Evolutionary conservation across 192 early-diverging fungal genomes (phyloP).

Genomic region (Gonapodya prolifera): DNA sequence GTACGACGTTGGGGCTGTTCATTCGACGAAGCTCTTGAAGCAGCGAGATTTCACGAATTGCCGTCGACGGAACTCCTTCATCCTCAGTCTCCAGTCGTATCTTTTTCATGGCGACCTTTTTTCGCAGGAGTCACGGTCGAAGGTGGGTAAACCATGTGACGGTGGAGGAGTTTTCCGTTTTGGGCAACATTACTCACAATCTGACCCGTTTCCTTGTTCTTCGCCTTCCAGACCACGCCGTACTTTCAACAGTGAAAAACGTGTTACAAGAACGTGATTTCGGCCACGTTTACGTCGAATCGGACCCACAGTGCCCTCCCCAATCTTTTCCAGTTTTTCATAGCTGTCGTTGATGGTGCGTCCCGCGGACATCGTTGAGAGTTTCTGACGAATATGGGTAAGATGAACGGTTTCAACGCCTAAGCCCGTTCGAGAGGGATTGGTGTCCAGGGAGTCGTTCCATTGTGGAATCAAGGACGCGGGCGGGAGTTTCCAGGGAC

Average conservation of each 20-base stretch:
- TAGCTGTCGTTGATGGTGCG: not conserved
- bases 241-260: no score
- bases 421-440: no score
- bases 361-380: no score
- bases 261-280: no score
- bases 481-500: no score
- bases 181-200: no score
- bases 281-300: no score
- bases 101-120: slow-evolving; percentile 53
- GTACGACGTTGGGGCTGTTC: slow-evolving; percentile 76
- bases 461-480: no score
- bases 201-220: slow-evolving; percentile 30
- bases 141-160: not conserved
- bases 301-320: slow-evolving; percentile 75
- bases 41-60: slow-evolving; percentile 76
- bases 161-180: no score
- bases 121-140: not conserved
- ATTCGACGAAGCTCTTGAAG: slow-evolving; percentile 76
- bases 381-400: no score
- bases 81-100: slow-evolving; percentile 28
- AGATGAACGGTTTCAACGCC: no score
- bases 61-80: slow-evolving; percentile 27
- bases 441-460: no score
- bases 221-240: slow-evolving; percentile 68
- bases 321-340: slow-evolving; percentile 65